Conservation (phyloP, 1,284 basidiomycete genomes). For the Cryptococcus sp. region DNA sequence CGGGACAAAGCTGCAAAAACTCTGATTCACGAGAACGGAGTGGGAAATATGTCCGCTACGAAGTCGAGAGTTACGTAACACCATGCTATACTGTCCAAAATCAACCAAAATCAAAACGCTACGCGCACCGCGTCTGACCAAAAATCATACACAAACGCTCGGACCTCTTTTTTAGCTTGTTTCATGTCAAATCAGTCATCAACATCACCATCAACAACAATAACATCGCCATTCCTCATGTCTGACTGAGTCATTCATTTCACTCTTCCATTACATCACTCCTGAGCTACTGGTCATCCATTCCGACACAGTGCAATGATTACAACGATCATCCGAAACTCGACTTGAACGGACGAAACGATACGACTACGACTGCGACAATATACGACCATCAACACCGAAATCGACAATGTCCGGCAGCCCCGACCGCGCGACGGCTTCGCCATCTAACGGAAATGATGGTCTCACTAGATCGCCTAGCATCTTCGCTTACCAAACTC, state of each 20-base stretch:
- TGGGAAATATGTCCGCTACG: too few species aligned
- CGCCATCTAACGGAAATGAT: conserved; percentile 29
- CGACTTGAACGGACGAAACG: neutral
- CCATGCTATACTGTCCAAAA: neutral
- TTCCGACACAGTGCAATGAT: neutral
- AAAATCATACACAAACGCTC: conserved; percentile 8
- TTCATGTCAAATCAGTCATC: neutral
- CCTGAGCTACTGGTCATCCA: too few species aligned
- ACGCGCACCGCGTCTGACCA: neutral
- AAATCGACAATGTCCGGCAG: conserved; percentile 13
- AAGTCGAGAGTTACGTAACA: too few species aligned
- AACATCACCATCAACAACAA: conserved; percentile 7
- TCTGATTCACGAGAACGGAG: conserved; percentile 2
- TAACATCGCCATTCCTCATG: neutral
- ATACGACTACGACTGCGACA: neutral
- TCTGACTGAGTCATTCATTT: neutral
- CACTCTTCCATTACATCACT: too few species aligned
- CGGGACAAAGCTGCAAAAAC: conserved; percentile 1
- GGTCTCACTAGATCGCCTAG: conserved; percentile 32
- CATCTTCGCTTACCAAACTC: conserved; percentile 46
- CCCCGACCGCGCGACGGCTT: conserved; percentile 12
- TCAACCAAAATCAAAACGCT: neutral
- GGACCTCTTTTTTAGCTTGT: neutral
- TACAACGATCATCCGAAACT: neutral
- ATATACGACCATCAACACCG: conserved; percentile 2